phyloP scores from a whole-genome alignment of 2,329 filamentous ascomycete species.

The Claviceps africana region DNA sequence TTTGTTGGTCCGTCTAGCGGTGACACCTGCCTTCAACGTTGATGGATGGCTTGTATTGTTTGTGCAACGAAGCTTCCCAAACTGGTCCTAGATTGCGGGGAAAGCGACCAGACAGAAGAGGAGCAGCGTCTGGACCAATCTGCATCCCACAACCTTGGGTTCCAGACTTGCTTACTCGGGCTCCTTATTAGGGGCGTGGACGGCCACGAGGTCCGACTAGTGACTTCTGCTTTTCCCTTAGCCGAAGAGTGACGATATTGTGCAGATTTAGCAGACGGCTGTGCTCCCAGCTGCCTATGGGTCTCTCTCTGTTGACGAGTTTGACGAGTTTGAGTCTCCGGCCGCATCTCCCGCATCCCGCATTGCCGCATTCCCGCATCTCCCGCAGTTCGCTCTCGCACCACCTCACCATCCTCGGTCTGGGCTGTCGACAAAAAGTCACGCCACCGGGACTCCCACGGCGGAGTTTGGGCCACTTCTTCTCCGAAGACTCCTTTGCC shows the following conservation, averaged over 20 bases:
- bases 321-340: not conserved
- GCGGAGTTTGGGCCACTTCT: not conserved
- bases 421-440: not conserved
- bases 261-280: not conserved
- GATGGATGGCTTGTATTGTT: not conserved
- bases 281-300: not conserved
- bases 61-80: not conserved
- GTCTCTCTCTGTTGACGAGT: not conserved
- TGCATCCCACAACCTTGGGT: not conserved
- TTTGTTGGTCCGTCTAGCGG: not conserved
- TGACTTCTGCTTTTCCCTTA: not conserved
- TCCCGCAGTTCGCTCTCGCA: not conserved
- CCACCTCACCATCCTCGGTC: not conserved
- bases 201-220: not conserved
- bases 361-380: not conserved
- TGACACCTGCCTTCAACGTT: not conserved
- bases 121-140: not conserved
- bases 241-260: not conserved
- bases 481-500: not conserved
- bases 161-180: not conserved
- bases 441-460: conserved; percentile 2
- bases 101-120: not conserved
- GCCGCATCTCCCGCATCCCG: not conserved
- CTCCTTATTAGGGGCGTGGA: not conserved
- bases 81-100: conserved; percentile 4